Evolutionary conservation across 306 rosid genomes (phyloP).

Genomic region (Prunus campanulata): DNA sequence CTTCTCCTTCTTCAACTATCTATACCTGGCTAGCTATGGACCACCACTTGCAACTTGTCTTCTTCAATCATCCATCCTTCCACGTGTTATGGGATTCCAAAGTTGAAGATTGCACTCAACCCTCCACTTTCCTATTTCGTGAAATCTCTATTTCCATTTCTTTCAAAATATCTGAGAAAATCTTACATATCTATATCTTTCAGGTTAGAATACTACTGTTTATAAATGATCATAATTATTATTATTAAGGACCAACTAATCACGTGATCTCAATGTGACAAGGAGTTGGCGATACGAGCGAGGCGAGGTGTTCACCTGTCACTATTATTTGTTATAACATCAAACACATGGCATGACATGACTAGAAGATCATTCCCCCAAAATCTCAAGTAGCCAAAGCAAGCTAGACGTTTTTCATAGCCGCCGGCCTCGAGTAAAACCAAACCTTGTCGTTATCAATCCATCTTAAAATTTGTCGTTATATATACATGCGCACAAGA

Average conservation of each 20-base stretch:
- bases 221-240: too few relatives aligned
- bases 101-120: constrained; percentile 16
- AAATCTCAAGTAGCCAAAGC: background rate
- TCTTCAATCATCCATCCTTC: constrained; percentile 43
- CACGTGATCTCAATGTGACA: too few relatives aligned
- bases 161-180: background rate
- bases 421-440: background rate
- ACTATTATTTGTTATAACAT: background rate
- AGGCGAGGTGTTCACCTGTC: background rate
- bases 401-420: background rate
- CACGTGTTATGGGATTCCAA: constrained; percentile 53
- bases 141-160: constrained; percentile 20
- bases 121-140: constrained; percentile 33
- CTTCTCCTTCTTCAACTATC: background rate
- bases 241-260: too few relatives aligned
- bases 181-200: too few relatives aligned
- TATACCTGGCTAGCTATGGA: constrained; percentile 23
- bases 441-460: background rate
- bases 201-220: too few relatives aligned
- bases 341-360: background rate
- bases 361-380: background rate
- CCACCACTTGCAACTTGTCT: constrained; percentile 58
- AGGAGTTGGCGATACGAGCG: too few relatives aligned
- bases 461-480: background rate
- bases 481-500: background rate